Conservation (phyloP, 192 early-diverging fungal genomes). For the Coemansia sp. region DNA sequence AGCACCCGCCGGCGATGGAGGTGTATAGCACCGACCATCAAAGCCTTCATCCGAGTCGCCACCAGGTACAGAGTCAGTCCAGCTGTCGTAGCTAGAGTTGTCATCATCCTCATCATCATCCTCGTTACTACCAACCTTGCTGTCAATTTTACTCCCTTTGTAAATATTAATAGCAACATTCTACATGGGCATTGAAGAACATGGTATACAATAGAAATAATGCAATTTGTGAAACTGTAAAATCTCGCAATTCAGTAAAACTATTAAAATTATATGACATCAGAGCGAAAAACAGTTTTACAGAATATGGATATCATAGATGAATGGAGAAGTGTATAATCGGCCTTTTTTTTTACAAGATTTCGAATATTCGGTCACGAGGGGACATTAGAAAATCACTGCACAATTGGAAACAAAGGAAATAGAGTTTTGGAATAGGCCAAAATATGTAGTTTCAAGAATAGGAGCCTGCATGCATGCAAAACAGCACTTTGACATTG, state of each 20-base stretch:
- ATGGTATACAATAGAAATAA: not conserved
- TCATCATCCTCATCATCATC: conserved; percentile 1
- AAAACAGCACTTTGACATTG: not conserved
- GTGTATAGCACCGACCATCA: conserved; percentile 33
- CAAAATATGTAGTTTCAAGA: too few relatives aligned
- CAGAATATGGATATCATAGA: too few relatives aligned
- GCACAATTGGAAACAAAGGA: too few relatives aligned
- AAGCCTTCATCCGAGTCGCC: conserved; percentile 39
- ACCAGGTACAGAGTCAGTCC: conserved; percentile 16
- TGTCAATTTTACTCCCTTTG: not conserved
- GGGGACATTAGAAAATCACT: too few relatives aligned
- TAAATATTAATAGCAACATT: not conserved
- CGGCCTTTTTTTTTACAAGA: too few relatives aligned
- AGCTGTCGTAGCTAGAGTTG: conserved; percentile 16
- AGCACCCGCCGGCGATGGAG: conserved; percentile 8
- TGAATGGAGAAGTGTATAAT: too few relatives aligned
- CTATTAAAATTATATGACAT: too few relatives aligned
- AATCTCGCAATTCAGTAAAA: too few relatives aligned
- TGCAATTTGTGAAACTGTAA: not conserved
- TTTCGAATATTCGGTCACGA: too few relatives aligned
- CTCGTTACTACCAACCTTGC: not conserved
- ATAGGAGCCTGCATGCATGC: too few relatives aligned
- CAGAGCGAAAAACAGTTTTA: too few relatives aligned
- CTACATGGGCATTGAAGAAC: not conserved
- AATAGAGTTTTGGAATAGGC: too few relatives aligned